These are phyloP conservation scores for Blastocystis sp. DNA, from an alignment of 352 stramenopile genomes.

Conservation along the genomic window DNA sequence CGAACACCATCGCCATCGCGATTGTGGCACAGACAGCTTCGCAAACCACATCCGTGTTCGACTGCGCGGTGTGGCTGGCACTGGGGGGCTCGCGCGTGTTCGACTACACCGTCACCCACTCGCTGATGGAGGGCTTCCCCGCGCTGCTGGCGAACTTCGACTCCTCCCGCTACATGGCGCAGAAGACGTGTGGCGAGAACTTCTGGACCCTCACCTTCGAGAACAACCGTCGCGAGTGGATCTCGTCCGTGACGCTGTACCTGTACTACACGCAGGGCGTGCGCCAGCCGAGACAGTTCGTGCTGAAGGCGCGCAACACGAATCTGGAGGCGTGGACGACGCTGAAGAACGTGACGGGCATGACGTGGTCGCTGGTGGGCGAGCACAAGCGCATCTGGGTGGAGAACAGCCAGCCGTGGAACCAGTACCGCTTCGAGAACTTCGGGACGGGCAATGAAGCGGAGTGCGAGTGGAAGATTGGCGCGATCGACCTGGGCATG, in stretches of 20 bases:
- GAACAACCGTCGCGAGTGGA: constrained; percentile 20
- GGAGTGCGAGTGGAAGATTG: background rate
- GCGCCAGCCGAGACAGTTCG: background rate
- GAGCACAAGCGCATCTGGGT: background rate
- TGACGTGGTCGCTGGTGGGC: constrained; percentile 2
- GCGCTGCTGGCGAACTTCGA: background rate
- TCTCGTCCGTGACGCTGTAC: background rate
- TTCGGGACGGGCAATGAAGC: background rate
- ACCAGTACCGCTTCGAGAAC: background rate
- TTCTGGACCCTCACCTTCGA: background rate
- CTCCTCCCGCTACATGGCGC: background rate
- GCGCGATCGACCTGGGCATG: background rate
- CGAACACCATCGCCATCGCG: constrained; percentile 54
- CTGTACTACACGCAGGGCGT: background rate
- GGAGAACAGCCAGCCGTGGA: background rate
- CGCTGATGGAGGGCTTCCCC: background rate
- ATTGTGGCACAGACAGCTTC: constrained; percentile 1
- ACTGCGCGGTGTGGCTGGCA: background rate
- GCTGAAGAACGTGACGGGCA: background rate
- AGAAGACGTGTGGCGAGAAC: background rate
- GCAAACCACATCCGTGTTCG: background rate
- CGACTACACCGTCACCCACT: background rate
- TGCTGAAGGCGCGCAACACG: background rate
- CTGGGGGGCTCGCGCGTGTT: background rate
- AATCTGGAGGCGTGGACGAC: background rate